Conservation (phyloP, 768 basidiomycete genomes). For the Pleurotus sapidus region DNA sequence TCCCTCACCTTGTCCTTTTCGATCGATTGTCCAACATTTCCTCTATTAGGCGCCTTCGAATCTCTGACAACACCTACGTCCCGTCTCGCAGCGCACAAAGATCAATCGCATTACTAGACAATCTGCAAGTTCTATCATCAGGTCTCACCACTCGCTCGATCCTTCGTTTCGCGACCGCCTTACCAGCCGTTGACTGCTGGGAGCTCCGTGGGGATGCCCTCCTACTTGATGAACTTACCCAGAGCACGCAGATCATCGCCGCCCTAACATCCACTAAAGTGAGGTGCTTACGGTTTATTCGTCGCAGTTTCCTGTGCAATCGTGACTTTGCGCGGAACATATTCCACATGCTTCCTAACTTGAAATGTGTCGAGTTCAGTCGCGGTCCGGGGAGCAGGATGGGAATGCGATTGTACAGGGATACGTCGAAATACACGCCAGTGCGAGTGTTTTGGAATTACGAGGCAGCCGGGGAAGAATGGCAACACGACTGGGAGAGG, state of each 20-base stretch:
- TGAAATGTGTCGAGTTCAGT: background rate
- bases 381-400: background rate
- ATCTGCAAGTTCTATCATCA: background rate
- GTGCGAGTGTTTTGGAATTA: background rate
- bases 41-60: background rate
- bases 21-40: background rate
- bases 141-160: background rate
- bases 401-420: background rate
- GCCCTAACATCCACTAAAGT: background rate
- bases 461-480: background rate
- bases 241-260: background rate
- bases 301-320: background rate
- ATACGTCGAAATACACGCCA: background rate
- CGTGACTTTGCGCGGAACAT: background rate
- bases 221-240: background rate
- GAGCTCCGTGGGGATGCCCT: background rate
- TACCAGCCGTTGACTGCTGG: background rate
- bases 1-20: background rate
- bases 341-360: background rate
- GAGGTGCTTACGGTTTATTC: background rate
- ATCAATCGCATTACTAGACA: background rate
- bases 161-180: background rate
- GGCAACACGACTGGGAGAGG: background rate
- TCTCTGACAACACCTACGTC: background rate
- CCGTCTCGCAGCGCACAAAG: background rate